Conservation (phyloP, 2,329 filamentous ascomycete species). For the Hypomyces perniciosus region DNA sequence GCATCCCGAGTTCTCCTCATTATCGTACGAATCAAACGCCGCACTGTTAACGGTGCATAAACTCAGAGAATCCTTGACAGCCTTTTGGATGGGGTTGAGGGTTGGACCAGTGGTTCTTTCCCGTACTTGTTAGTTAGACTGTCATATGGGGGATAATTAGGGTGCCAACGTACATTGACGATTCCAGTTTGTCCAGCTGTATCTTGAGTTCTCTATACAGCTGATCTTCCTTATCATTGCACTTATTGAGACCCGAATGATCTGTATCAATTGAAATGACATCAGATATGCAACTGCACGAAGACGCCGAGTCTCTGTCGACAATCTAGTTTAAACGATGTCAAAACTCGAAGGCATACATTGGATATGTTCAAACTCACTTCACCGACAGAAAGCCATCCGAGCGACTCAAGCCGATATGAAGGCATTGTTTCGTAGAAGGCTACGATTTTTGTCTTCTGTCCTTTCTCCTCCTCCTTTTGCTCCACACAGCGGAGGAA, state of each 20-base stretch:
- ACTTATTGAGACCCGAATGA: constrained; percentile 19
- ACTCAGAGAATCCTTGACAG: neutral
- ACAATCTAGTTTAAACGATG: constrained; percentile 6
- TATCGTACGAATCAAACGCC: neutral
- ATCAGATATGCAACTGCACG: no score
- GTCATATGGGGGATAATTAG: neutral
- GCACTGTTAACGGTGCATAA: neutral
- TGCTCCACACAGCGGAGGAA: neutral
- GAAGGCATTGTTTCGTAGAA: constrained; percentile 18
- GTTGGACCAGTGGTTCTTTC: neutral
- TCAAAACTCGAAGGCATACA: neutral
- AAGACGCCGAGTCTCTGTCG: constrained; percentile 6
- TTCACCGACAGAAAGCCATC: constrained; percentile 10
- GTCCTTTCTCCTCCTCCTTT: neutral
- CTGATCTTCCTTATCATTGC: neutral
- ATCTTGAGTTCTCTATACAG: constrained; percentile 5
- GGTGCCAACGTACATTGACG: neutral
- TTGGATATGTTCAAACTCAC: constrained; percentile 5
- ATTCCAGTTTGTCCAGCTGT: neutral
- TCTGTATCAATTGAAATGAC: constrained; percentile 10
- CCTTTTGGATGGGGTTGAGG: neutral
- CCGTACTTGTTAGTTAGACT: neutral
- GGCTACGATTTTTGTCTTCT: constrained; percentile 3
- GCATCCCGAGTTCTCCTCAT: neutral
- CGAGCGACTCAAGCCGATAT: neutral